Evolutionary conservation across 495 filamentous ascomycete genomes (phyloP), one percentile per base, ranked within the genome.

Genomic region (Penicillium salamii): DNA sequence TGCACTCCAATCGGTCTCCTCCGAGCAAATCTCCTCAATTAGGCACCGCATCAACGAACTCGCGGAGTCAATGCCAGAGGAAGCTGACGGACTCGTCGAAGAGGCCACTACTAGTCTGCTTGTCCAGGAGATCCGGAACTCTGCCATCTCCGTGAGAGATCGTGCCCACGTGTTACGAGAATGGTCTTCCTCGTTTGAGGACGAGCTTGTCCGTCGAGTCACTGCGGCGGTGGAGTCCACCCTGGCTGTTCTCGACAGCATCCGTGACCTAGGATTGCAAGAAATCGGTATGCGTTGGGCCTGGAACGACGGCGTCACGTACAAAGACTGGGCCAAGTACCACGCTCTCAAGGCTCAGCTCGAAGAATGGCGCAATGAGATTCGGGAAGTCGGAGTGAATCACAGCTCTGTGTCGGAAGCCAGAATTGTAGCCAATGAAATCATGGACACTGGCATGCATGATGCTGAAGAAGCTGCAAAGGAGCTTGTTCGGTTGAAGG

Each of bases 241-340:
- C 7, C 79, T 97, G 20, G 77, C 81, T 46, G 87, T 95, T 28
- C 78, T 99, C 29, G 88, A 93, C 54, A 78, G 80, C 43, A 90
- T 96, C 47, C 81, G 89, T 17, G 90, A 97, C 54, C 76, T 96
- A 7, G 90, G 91, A 2, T 76, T 99, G 7, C 90, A 96, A 61
- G 92, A 96, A 60, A 89, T 99, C 45, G 95, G 95, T 33, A 91
- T 95, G 81, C 89, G 93, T 50, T 99, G 95, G 91, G 91, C 91
- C 1, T 95, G 89, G 86, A 95, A 89, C 78, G 92, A 97, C 43
- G 87, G 87, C 31, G 82, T 99, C 50, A 91, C 91, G 5, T 96
- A 97, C 75, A 91, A 93, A 58, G 91, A 97, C 63, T 99, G 95
- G 95, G 80, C 81, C 21, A 88, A 88, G 58, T 97, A 96, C 62